Evolutionary conservation across 306 rosid genomes (phyloP).

Genomic region (Citrullus mucosospermus): DNA sequence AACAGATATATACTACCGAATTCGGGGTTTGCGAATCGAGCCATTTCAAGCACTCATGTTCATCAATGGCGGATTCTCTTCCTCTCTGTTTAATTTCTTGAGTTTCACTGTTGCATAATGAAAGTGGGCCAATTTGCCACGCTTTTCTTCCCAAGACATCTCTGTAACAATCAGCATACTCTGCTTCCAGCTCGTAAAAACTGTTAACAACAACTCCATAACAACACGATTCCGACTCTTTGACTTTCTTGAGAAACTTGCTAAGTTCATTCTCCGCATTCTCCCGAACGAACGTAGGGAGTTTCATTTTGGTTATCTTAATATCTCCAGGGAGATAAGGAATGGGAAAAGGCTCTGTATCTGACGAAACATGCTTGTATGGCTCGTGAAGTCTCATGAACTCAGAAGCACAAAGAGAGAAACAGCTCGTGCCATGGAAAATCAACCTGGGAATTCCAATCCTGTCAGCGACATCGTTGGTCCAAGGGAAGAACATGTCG

Average conservation of each 20-base stretch:
- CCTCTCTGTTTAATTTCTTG: constrained; percentile 17
- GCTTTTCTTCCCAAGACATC: constrained; percentile 10
- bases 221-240: background rate
- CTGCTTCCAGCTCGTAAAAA: constrained; percentile 18
- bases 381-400: constrained; percentile 26
- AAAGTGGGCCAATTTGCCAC: constrained; percentile 22
- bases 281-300: background rate
- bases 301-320: constrained; percentile 17
- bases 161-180: constrained; percentile 10
- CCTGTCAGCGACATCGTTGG: constrained; percentile 27
- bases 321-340: constrained; percentile 38
- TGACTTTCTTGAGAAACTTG: background rate
- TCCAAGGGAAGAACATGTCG: constrained; percentile 39
- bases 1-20: constrained; percentile 27
- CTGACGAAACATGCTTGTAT: constrained; percentile 20
- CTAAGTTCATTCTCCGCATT: background rate
- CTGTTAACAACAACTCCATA: constrained; percentile 18
- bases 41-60: constrained; percentile 20
- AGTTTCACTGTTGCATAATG: constrained; percentile 8
- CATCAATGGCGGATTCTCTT: constrained; percentile 12
- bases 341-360: constrained; percentile 28
- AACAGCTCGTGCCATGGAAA: constrained; percentile 38
- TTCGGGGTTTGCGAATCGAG: constrained; percentile 13
- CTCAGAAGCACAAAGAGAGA: constrained; percentile 20
- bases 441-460: constrained; percentile 40